phyloP scores from a whole-genome alignment of 2,329 filamentous ascomycete species.

The Neofusicoccum ribis region DNA sequence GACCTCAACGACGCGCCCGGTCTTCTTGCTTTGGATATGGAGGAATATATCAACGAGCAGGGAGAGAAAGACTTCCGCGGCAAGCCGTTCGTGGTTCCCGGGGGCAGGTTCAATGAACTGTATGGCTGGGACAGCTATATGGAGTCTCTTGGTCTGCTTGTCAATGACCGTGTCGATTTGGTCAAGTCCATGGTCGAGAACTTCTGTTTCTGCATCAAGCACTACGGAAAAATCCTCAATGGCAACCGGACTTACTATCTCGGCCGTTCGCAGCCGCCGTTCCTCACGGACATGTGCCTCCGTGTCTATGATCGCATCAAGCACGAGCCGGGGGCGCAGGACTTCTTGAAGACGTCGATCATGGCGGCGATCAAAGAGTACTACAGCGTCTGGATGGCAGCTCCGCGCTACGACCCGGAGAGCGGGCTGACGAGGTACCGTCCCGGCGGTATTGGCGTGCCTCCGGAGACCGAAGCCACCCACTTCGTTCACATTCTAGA shows the following conservation, averaged over 20 bases:
- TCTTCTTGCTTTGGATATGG: constrained; percentile 85
- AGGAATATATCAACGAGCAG: constrained; percentile 66
- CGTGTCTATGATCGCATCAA: constrained; percentile 93
- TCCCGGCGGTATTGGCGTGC: constrained; percentile 79
- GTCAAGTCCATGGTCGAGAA: constrained; percentile 94
- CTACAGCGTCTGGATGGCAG: constrained; percentile 77
- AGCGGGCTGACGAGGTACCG: constrained; percentile 84
- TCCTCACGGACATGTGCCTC: constrained; percentile 95
- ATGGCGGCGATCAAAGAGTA: constrained; percentile 97
- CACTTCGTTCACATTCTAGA: constrained; percentile 83
- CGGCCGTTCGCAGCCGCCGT: constrained; percentile 89
- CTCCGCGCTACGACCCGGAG: constrained; percentile 71
- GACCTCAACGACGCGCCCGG: constrained; percentile 87
- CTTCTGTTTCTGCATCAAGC: constrained; percentile 97
- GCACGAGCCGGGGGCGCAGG: constrained; percentile 73
- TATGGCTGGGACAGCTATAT: constrained; percentile 99
- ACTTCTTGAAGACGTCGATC: constrained; percentile 78
- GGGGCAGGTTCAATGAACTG: constrained; percentile 95
- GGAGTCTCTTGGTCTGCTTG: constrained; percentile 85
- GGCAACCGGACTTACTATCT: constrained; percentile 96
- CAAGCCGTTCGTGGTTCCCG: constrained; percentile 93
- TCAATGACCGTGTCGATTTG: constrained; percentile 80
- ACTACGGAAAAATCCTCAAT: constrained; percentile 98
- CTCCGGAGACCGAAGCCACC: constrained; percentile 84
- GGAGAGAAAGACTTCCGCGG: constrained; percentile 72